phyloP scores from a whole-genome alignment of 208 protist species.

The Angomonas desouzai region DNA sequence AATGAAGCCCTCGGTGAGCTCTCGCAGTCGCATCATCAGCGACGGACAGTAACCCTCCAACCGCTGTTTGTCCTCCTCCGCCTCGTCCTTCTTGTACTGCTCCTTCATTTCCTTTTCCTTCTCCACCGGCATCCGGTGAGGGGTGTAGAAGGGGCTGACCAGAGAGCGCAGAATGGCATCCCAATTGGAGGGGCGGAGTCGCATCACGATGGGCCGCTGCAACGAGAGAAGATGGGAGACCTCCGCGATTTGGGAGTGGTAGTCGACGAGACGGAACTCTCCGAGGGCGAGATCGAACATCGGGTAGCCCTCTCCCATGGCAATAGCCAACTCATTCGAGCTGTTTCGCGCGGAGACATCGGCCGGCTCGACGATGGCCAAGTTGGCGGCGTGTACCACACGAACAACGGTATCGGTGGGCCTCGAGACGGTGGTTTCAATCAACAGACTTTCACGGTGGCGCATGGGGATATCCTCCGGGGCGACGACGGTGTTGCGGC shows the following conservation, averaged over 20 bases:
- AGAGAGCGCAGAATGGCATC: conserved; percentile 57
- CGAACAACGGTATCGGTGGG: conserved; percentile 55
- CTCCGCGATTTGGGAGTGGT: conserved; percentile 51
- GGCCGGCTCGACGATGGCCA: conserved; percentile 60
- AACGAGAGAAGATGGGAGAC: conserved; percentile 41
- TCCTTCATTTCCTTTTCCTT: conserved; percentile 26
- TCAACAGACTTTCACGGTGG: conserved; percentile 11
- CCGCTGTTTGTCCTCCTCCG: conserved; percentile 17
- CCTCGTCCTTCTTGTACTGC: conserved; percentile 20
- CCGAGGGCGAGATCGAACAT: conserved; percentile 78
- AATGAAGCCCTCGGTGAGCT: conserved; percentile 71
- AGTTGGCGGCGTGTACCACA: conserved; percentile 56
- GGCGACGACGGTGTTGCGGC: conserved; percentile 3
- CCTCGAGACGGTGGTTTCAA: conserved; percentile 61
- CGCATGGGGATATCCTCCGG: background rate
- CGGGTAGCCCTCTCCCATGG: conserved; percentile 70
- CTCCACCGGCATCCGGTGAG: conserved; percentile 54
- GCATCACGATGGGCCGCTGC: conserved; percentile 19
- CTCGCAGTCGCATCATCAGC: conserved; percentile 49
- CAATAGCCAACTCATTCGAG: conserved; percentile 29
- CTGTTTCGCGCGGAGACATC: conserved; percentile 43
- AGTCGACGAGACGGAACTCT: conserved; percentile 80
- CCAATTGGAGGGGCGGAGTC: conserved; percentile 30
- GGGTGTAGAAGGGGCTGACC: conserved; percentile 58
- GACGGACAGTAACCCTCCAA: conserved; percentile 38